Conservation (phyloP, 306 rosid species). For the Gynostemma pentaphyllum region DNA sequence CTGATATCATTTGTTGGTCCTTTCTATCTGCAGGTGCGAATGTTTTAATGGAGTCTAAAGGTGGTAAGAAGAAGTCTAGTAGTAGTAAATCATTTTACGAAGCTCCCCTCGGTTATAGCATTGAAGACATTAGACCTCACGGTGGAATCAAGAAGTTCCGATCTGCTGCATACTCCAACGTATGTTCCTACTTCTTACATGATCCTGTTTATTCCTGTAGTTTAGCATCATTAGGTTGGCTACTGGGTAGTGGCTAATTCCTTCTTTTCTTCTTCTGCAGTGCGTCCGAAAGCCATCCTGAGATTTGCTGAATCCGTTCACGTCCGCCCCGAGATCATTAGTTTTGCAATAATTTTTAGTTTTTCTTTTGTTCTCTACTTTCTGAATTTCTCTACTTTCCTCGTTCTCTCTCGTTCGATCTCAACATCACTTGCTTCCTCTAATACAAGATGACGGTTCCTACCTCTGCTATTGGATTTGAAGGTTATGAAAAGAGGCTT, state of each 20-base stretch:
- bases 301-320: slow-evolving; percentile 16
- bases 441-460: slow-evolving; percentile 45
- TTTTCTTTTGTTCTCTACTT: slow-evolving; percentile 4
- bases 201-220: background rate
- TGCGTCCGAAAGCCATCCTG: slow-evolving; percentile 95
- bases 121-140: slow-evolving; percentile 91
- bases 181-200: slow-evolving; percentile 15
- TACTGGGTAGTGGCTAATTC: background rate
- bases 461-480: slow-evolving; percentile 79
- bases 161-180: slow-evolving; percentile 99
- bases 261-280: slow-evolving; percentile 31
- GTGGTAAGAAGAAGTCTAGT: slow-evolving; percentile 81
- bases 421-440: slow-evolving; percentile 1
- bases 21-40: slow-evolving; percentile 22
- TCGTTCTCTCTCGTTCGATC: slow-evolving; percentile 5
- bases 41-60: slow-evolving; percentile 93
- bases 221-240: background rate
- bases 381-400: slow-evolving; percentile 11
- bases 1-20: background rate
- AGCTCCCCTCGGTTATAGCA: slow-evolving; percentile 94
- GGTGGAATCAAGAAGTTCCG: slow-evolving; percentile 97
- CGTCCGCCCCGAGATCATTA: slow-evolving; percentile 26
- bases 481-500: slow-evolving; percentile 92
- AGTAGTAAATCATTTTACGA: slow-evolving; percentile 56
- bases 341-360: slow-evolving; percentile 10